phyloP scores from a whole-genome alignment of 352 stramenopile genomes.

The Elongisporangium senticosum region DNA sequence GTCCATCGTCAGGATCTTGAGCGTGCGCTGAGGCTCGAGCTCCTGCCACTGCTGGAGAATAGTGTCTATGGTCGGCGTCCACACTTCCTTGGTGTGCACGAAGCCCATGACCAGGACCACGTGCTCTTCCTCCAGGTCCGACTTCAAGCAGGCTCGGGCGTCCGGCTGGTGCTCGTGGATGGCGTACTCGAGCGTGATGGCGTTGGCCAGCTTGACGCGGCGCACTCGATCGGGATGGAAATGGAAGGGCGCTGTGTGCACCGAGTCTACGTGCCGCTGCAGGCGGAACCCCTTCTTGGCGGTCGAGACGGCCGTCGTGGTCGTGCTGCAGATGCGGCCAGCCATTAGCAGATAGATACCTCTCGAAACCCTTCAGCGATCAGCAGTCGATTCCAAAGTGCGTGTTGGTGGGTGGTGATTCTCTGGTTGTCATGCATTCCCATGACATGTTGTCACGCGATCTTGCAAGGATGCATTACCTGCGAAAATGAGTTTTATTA shows the following conservation, averaged over 20 bases:
- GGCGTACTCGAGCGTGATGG: slow-evolving; percentile 37
- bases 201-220: slow-evolving; percentile 19
- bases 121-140: slow-evolving; percentile 7
- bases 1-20: slow-evolving; percentile 36
- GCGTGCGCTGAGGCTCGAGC: slow-evolving; percentile 12
- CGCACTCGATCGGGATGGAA: slow-evolving; percentile 18
- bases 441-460: not conserved
- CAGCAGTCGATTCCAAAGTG: not conserved
- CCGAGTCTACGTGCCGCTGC: slow-evolving; percentile 20
- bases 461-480: slow-evolving; percentile 1
- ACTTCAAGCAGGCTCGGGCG: slow-evolving; percentile 7
- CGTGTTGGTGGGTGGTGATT: slow-evolving; percentile 2
- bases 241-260: slow-evolving; percentile 18
- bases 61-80: slow-evolving; percentile 29
- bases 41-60: slow-evolving; percentile 28
- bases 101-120: slow-evolving; percentile 45
- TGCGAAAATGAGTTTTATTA: not conserved
- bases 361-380: too few relatives aligned
- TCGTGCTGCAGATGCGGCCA: slow-evolving; percentile 9
- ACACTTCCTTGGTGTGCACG: slow-evolving; percentile 35
- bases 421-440: slow-evolving; percentile 6
- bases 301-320: slow-evolving; percentile 10
- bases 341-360: too few relatives aligned
- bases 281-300: slow-evolving; percentile 16
- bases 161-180: slow-evolving; percentile 22